Evolutionary conservation across 108 stramenopile genomes (phyloP).

Genomic region (Bacterosira constricta): DNA sequence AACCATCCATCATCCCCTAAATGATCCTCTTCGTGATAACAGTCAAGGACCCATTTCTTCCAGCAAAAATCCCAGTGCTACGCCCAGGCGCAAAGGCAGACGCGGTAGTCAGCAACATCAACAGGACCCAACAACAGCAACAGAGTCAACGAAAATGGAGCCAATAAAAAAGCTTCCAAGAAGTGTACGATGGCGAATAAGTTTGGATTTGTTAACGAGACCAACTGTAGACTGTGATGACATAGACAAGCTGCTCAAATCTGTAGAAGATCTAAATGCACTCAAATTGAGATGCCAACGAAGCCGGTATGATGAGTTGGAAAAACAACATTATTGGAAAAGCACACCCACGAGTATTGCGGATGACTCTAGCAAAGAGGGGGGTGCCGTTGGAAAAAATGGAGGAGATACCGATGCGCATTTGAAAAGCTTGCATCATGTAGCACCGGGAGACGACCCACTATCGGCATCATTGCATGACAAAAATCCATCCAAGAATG

Average conservation of each 20-base stretch:
- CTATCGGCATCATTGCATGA: slow-evolving; percentile 28
- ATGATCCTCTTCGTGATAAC: too few species aligned
- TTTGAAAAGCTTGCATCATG: slow-evolving; percentile 20
- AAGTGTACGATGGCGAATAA: slow-evolving; percentile 42
- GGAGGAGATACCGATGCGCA: not conserved
- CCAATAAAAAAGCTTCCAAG: slow-evolving; percentile 12
- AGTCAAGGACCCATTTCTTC: too few species aligned
- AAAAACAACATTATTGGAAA: slow-evolving; percentile 40
- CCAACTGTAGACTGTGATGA: not conserved
- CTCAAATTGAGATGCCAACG: slow-evolving; percentile 31
- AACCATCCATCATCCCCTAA: too few species aligned
- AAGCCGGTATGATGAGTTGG: slow-evolving; percentile 37
- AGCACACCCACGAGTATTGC: slow-evolving; percentile 34
- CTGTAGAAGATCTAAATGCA: slow-evolving; percentile 33
- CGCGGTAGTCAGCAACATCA: too few species aligned
- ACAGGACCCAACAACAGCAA: not conserved
- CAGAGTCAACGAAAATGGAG: not conserved
- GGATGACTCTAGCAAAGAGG: not conserved
- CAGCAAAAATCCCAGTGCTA: too few species aligned
- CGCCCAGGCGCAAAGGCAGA: too few species aligned
- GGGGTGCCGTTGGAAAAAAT: not conserved
- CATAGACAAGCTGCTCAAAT: not conserved
- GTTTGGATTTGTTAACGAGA: slow-evolving; percentile 23
- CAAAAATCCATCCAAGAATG: not conserved
- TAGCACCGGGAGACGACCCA: slow-evolving; percentile 45